Evolutionary conservation across 2,329 filamentous ascomycete species (phyloP).

Genomic region (Pseudocercospora vitis): DNA sequence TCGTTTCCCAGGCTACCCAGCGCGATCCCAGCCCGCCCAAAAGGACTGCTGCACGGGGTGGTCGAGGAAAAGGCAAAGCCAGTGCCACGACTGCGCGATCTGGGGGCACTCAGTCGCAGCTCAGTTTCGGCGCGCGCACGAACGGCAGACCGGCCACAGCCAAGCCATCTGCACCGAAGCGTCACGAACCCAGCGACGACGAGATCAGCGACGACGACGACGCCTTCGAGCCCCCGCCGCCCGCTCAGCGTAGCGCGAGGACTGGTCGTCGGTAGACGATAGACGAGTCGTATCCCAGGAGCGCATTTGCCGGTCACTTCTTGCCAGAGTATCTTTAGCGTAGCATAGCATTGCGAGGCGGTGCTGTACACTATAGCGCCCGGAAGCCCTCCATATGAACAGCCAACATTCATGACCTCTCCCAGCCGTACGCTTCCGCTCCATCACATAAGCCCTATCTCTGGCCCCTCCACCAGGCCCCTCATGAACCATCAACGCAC

Average conservation of each 20-base stretch:
- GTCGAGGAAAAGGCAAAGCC: constrained; percentile 22
- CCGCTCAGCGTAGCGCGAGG: constrained; percentile 23
- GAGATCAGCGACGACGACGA: constrained; percentile 43
- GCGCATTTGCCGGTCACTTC: background rate
- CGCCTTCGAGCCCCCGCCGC: constrained; percentile 40
- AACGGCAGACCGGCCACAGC: constrained; percentile 18
- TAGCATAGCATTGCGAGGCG: constrained; percentile 20
- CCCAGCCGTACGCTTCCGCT: no score
- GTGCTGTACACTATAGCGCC: no score
- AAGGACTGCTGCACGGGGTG: constrained; percentile 25
- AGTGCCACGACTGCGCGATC: constrained; percentile 10
- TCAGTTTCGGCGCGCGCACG: constrained; percentile 27
- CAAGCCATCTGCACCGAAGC: constrained; percentile 25
- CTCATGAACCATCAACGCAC: no score
- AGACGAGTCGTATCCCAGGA: background rate
- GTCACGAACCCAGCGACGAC: constrained; percentile 42
- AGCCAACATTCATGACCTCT: no score
- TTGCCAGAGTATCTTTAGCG: constrained; percentile 6
- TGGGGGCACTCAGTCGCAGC: constrained; percentile 24
- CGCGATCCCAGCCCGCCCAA: constrained; percentile 29
- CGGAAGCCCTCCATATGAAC: no score
- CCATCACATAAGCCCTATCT: no score
- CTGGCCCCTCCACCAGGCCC: no score
- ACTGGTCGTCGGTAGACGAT: constrained; percentile 25
- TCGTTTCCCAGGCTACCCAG: constrained; percentile 39